These are phyloP conservation scores for Fraxinus nigra DNA, from an alignment of 305 asterid genomes.

Conservation along the genomic window DNA sequence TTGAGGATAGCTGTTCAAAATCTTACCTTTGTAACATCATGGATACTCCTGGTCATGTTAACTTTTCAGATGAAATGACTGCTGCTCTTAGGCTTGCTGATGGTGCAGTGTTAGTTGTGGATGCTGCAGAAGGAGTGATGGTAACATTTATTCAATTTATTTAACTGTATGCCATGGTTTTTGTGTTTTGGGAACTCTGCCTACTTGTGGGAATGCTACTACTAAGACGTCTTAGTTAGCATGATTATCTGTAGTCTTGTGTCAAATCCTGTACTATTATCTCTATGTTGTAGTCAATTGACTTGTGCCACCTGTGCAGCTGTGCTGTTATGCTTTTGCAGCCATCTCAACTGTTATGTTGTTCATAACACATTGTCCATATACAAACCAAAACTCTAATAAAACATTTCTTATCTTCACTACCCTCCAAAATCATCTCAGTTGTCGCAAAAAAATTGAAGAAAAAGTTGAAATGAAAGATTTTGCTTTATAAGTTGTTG, in stretches of 20 bases:
- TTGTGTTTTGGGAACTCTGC: background rate
- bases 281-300: background rate
- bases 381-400: background rate
- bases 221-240: background rate
- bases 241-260: background rate
- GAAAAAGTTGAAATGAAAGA: background rate
- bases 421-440: background rate
- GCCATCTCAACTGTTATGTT: background rate
- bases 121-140: conserved; percentile 99
- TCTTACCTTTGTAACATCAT: conserved; percentile 86
- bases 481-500: background rate
- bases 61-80: conserved; percentile 96
- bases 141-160: conserved; percentile 34
- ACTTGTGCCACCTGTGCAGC: background rate
- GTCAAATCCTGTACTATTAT: background rate
- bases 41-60: conserved; percentile 99
- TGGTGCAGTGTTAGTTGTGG: conserved; percentile 95
- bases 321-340: background rate
- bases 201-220: background rate
- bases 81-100: conserved; percentile 98
- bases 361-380: background rate
- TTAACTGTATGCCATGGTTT: background rate
- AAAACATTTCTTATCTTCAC: background rate
- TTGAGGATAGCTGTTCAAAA: conserved; percentile 91
- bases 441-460: background rate